Evolutionary conservation across 345 rosid genomes (phyloP).

Genomic region (Eucalyptus cloeziana): DNA sequence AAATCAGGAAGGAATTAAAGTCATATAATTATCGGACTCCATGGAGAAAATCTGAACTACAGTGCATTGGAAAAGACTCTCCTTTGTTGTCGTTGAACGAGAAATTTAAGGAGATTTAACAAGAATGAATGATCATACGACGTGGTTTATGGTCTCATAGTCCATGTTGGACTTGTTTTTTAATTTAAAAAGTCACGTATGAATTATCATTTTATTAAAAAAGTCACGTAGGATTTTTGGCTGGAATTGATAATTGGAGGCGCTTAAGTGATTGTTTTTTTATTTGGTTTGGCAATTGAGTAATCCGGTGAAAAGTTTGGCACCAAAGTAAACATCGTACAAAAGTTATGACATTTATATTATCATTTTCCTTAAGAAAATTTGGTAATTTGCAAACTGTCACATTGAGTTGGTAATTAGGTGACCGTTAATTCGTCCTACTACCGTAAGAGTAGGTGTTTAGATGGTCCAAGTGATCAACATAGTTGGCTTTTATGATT

Average conservation of each 20-base stretch:
- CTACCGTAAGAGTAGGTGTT: not conserved
- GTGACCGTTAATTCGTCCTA: not conserved
- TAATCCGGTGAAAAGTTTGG: not conserved
- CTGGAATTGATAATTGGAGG: not conserved
- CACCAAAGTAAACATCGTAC: not conserved
- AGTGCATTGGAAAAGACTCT: not conserved
- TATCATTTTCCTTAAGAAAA: no score
- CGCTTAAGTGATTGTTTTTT: no score
- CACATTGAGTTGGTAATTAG: not conserved
- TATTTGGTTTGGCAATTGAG: not conserved
- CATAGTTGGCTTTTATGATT: not conserved
- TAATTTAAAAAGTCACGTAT: no score
- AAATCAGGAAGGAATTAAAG: not conserved
- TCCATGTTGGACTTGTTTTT: not conserved
- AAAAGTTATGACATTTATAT: not conserved
- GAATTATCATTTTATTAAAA: no score
- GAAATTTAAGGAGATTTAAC: not conserved
- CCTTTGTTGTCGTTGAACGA: not conserved
- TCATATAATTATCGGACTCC: not conserved
- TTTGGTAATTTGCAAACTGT: not conserved
- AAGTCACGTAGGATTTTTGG: no score
- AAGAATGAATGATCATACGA: not conserved
- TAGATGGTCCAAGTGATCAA: not conserved
- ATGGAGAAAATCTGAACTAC: not conserved
- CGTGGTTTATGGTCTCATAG: no score